Evolutionary conservation across 140 eudicot genomes (phyloP).

Genomic region (Eryngium alpinum): DNA sequence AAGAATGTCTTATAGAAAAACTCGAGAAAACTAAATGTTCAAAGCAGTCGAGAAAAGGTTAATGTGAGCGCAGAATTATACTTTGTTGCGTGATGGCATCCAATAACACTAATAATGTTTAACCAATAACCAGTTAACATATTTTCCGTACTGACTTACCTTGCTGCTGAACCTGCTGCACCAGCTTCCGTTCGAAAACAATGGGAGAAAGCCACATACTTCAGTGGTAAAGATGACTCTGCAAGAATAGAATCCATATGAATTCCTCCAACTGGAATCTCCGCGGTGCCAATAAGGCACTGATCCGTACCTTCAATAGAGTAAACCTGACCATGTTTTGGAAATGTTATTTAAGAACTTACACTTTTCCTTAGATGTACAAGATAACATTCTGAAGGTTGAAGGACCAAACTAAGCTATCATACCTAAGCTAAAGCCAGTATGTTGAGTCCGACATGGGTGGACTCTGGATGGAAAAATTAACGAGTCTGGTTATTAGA

Average conservation of each 20-base stretch:
- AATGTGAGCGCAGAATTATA: no score
- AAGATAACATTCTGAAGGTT: no score
- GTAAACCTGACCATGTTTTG: slow-evolving; percentile 47
- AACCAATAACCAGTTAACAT: neutral
- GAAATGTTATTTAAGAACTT: neutral
- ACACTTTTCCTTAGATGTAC: neutral
- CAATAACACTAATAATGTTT: neutral
- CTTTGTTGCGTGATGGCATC: neutral
- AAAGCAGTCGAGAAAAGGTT: neutral
- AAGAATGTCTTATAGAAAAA: neutral
- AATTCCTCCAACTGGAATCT: slow-evolving; percentile 90
- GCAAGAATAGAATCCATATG: slow-evolving; percentile 95
- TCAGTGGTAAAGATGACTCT: slow-evolving; percentile 67
- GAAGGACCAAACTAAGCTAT: no score
- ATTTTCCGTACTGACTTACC: slow-evolving; percentile 33
- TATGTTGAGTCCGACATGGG: no score
- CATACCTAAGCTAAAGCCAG: no score
- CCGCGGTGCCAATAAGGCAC: slow-evolving; percentile 98
- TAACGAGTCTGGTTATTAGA: no score
- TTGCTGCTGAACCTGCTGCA: slow-evolving; percentile 88
- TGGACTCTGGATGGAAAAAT: no score
- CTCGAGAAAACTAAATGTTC: neutral
- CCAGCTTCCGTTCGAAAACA: slow-evolving; percentile 99
- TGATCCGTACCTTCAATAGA: slow-evolving; percentile 88
- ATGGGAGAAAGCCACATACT: slow-evolving; percentile 89